phyloP scores from a whole-genome alignment of 2,329 filamentous ascomycete species.

The Diaporthe eres region DNA sequence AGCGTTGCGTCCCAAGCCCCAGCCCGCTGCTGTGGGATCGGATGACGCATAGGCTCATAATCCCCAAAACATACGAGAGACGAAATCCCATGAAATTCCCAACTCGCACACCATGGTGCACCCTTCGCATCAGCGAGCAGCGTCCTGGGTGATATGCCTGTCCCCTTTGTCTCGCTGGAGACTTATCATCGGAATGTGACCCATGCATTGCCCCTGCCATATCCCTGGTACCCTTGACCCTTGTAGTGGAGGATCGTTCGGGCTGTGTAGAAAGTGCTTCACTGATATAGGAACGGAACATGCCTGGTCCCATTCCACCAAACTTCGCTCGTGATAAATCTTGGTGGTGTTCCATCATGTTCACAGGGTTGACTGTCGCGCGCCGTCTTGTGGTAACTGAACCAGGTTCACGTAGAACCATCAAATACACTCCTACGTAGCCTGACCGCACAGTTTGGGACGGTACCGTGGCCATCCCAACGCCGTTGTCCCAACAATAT shows the following conservation, averaged over 20 bases:
- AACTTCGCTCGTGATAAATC: not conserved
- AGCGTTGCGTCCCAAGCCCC: not conserved
- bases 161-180: not conserved
- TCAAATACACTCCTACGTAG: not conserved
- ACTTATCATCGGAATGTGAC: too few species aligned
- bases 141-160: not conserved
- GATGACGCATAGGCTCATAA: conserved; percentile 10
- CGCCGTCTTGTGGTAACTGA: not conserved
- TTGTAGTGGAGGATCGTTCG: too few species aligned
- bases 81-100: conserved; percentile 21
- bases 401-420: not conserved
- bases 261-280: too few species aligned
- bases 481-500: not conserved
- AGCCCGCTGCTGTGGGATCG: not conserved
- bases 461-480: too few species aligned
- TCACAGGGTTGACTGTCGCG: not conserved
- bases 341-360: not conserved
- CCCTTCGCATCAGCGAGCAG: not conserved
- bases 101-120: not conserved
- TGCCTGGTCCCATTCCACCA: not conserved
- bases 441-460: not conserved
- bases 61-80: not conserved
- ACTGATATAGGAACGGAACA: not conserved
- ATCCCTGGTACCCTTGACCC: not conserved
- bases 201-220: not conserved